phyloP scores from a whole-genome alignment of 352 stramenopile genomes.

The Phytopythium montanum region DNA sequence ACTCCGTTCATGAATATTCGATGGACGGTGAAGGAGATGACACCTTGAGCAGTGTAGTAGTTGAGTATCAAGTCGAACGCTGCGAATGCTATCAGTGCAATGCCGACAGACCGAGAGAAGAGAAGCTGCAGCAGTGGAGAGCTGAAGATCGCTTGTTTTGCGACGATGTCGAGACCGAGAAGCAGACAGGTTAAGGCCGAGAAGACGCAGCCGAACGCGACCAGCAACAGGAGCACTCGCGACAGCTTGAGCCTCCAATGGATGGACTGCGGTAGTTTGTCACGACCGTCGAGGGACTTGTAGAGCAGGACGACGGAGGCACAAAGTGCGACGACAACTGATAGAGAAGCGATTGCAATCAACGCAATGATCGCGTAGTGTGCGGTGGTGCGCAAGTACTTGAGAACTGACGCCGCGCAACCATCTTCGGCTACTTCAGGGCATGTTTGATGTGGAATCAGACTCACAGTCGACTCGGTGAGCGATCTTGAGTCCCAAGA shows the following conservation, averaged over 20 bases:
- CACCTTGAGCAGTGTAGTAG: slow-evolving; percentile 28
- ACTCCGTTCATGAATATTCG: slow-evolving; percentile 39
- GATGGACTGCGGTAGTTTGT: neutral
- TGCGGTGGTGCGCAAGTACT: neutral
- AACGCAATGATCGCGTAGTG: neutral
- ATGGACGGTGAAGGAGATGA: slow-evolving; percentile 32
- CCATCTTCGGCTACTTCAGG: slow-evolving; percentile 11
- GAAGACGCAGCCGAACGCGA: slow-evolving; percentile 22
- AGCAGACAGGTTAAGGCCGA: slow-evolving; percentile 25
- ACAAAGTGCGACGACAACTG: neutral
- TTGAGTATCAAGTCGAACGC: slow-evolving; percentile 26
- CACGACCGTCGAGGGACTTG: neutral
- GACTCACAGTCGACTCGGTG: slow-evolving; percentile 3
- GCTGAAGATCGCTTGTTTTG: slow-evolving; percentile 35
- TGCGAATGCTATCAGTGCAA: slow-evolving; percentile 28
- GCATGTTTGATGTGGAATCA: slow-evolving; percentile 12
- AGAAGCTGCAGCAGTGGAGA: slow-evolving; percentile 46
- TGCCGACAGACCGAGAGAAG: slow-evolving; percentile 34
- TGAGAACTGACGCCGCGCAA: neutral
- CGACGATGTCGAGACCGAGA: slow-evolving; percentile 36
- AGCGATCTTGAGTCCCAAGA: slow-evolving; percentile 9
- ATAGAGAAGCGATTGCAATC: neutral
- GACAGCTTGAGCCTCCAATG: slow-evolving; percentile 15
- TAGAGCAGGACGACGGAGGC: neutral
- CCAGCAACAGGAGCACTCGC: slow-evolving; percentile 10